Evolutionary conservation across 140 eudicot species (phyloP).

Genomic region (Anethum foeniculum): DNA sequence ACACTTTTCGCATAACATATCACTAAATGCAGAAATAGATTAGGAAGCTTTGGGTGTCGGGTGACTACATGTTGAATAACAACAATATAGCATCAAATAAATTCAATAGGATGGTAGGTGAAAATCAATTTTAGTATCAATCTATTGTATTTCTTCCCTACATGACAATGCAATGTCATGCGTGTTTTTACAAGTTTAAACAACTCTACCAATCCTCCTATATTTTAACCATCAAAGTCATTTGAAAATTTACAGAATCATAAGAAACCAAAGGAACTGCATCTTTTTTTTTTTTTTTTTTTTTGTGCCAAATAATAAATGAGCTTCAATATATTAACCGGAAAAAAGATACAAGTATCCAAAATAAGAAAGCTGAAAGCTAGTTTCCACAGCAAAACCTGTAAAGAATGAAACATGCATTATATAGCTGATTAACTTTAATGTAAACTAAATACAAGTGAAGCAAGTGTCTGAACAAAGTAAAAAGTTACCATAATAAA

Average conservation of each 20-base stretch:
- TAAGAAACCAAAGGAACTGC: background rate
- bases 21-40: background rate
- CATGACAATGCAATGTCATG: background rate
- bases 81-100: background rate
- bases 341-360: slow-evolving; percentile 71
- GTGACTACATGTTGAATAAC: background rate
- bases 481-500: background rate
- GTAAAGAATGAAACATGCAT: slow-evolving; percentile 13
- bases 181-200: background rate
- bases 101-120: background rate
- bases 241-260: background rate
- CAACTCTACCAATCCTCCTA: background rate
- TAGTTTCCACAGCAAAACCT: slow-evolving; percentile 57
- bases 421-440: background rate
- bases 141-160: background rate
- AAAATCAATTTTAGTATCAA: background rate
- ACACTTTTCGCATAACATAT: background rate
- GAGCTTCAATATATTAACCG: background rate
- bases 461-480: background rate
- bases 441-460: background rate
- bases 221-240: background rate
- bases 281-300: background rate
- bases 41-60: background rate
- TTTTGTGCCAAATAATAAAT: background rate
- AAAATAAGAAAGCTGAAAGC: slow-evolving; percentile 44